phyloP scores from a whole-genome alignment of 768 basidiomycete genomes.

The Ramaria sp. region DNA sequence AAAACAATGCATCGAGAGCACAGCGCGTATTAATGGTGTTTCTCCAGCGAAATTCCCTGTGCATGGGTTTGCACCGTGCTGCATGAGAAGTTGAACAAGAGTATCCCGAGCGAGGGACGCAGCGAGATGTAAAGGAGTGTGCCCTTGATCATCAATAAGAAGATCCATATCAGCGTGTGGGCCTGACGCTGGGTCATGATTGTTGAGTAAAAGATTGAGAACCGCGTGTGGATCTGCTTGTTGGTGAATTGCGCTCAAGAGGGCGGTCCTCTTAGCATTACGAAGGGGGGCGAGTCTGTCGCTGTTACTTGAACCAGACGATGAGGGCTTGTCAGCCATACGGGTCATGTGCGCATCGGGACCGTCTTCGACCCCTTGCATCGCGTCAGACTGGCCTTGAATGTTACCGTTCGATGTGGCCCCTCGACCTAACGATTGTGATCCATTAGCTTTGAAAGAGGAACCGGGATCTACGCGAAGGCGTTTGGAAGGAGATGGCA shows the following conservation, averaged over 20 bases:
- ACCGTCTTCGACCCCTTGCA: slow-evolving; percentile 23
- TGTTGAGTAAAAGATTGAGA: slow-evolving; percentile 38
- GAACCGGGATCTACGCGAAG: slow-evolving; percentile 42
- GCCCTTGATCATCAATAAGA: slow-evolving; percentile 90
- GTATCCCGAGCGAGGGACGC: slow-evolving; percentile 69
- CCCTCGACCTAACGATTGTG: slow-evolving; percentile 35
- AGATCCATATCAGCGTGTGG: slow-evolving; percentile 51
- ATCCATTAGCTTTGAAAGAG: slow-evolving; percentile 31
- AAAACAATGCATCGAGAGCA: slow-evolving; percentile 77
- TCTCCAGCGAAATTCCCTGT: slow-evolving; percentile 92
- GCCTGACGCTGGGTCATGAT: slow-evolving; percentile 14
- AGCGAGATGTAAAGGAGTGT: slow-evolving; percentile 90
- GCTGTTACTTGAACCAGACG: slow-evolving; percentile 32
- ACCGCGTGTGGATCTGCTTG: slow-evolving; percentile 56
- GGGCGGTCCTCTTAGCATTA: slow-evolving; percentile 45
- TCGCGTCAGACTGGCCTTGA: slow-evolving; percentile 16
- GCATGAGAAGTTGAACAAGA: slow-evolving; percentile 59
- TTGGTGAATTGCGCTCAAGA: slow-evolving; percentile 57
- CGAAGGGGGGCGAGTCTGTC: slow-evolving; percentile 40
- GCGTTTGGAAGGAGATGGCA: slow-evolving; percentile 61
- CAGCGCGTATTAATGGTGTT: slow-evolving; percentile 87
- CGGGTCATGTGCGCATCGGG: slow-evolving; percentile 39
- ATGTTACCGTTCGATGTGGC: slow-evolving; percentile 33
- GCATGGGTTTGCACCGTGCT: slow-evolving; percentile 74
- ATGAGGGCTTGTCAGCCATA: slow-evolving; percentile 51